Evolutionary conservation across 2,329 filamentous ascomycete genomes (phyloP).

Genomic region (Colletotrichum lupini): DNA sequence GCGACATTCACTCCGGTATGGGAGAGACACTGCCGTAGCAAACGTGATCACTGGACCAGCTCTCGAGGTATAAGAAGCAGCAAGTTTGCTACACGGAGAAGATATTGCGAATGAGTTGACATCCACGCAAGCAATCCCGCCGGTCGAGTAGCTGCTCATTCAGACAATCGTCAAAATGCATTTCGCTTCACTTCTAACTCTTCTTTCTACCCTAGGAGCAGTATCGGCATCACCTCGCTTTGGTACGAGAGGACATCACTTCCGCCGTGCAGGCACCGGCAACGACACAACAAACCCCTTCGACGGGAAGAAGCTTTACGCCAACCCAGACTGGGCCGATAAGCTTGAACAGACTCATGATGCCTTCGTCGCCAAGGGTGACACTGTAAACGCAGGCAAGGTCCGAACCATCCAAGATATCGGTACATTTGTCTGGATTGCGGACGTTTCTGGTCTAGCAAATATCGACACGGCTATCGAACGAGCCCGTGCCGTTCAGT

Average conservation of each 20-base stretch:
- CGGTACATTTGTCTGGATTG: slow-evolving; percentile 57
- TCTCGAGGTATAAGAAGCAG: neutral
- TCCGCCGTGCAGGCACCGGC: neutral
- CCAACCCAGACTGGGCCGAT: slow-evolving; percentile 54
- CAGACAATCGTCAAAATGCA: slow-evolving; percentile 16
- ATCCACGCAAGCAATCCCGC: neutral
- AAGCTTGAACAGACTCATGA: slow-evolving; percentile 53
- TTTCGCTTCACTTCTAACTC: slow-evolving; percentile 29
- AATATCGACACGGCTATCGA: slow-evolving; percentile 53
- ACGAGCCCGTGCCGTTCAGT: slow-evolving; percentile 49
- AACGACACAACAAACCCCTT: slow-evolving; percentile 53
- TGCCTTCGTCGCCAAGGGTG: slow-evolving; percentile 48
- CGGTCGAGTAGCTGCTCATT: neutral
- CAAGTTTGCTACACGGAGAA: neutral
- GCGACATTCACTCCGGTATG: neutral
- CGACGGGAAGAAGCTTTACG: slow-evolving; percentile 57
- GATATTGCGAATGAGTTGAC: neutral
- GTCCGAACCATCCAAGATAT: slow-evolving; percentile 50
- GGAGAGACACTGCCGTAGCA: neutral
- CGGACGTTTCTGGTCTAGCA: slow-evolving; percentile 47
- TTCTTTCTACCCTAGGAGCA: slow-evolving; percentile 29
- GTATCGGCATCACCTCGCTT: slow-evolving; percentile 34
- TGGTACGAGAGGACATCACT: slow-evolving; percentile 13
- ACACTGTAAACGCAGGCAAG: slow-evolving; percentile 50
- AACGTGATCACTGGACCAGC: no score